These are phyloP conservation scores for Ophiostoma triangulosporum DNA, from an alignment of 2,329 filamentous ascomycete species.

Conservation along the genomic window DNA sequence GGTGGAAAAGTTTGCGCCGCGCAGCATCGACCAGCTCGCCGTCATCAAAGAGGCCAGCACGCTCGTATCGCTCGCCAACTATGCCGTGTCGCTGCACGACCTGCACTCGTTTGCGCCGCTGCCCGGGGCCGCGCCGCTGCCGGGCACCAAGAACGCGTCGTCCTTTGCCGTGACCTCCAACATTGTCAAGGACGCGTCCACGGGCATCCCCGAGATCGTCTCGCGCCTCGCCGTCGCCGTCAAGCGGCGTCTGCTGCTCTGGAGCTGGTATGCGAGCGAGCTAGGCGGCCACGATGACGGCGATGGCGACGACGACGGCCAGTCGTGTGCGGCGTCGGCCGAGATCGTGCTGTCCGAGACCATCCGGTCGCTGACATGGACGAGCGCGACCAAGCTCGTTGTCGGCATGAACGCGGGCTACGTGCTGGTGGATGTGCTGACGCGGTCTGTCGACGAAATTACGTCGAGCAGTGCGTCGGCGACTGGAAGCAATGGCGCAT, in stretches of 20 bases:
- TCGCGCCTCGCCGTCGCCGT: slow-evolving; percentile 84
- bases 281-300: slow-evolving; percentile 30
- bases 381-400: slow-evolving; percentile 70
- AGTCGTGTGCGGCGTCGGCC: slow-evolving; percentile 46
- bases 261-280: slow-evolving; percentile 96
- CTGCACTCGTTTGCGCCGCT: slow-evolving; percentile 70
- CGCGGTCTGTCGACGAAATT: slow-evolving; percentile 62
- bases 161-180: slow-evolving; percentile 91
- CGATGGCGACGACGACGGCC: not conserved
- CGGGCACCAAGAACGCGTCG: slow-evolving; percentile 74
- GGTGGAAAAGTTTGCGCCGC: slow-evolving; percentile 83
- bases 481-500: not conserved
- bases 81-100: slow-evolving; percentile 80
- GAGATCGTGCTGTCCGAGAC: slow-evolving; percentile 73
- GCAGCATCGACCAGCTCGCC: slow-evolving; percentile 83
- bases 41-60: slow-evolving; percentile 91
- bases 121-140: slow-evolving; percentile 48
- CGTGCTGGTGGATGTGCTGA: slow-evolving; percentile 73
- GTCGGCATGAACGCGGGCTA: slow-evolving; percentile 88
- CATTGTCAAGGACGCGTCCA: slow-evolving; percentile 77
- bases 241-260: slow-evolving; percentile 77
- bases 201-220: slow-evolving; percentile 84
- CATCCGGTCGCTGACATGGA: slow-evolving; percentile 85
- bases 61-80: slow-evolving; percentile 81
- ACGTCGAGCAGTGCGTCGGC: slow-evolving; percentile 43